These are phyloP conservation scores for Ormosia emarginata DNA, from an alignment of 306 rosid species.

Conservation along the genomic window DNA sequence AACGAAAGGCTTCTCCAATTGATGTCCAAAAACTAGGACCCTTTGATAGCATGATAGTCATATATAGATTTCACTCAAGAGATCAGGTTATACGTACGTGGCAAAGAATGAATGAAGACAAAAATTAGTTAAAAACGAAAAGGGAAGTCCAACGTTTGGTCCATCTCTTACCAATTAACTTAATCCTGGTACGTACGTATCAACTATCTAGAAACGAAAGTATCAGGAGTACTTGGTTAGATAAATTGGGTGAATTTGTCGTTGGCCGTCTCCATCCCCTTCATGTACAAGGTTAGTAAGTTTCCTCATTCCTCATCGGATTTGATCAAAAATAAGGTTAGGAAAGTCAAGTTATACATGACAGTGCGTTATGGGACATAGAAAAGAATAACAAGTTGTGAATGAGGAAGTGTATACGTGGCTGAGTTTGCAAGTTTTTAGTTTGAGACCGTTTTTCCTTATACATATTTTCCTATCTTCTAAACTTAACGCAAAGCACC, in stretches of 20 bases:
- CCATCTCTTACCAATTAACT: not conserved
- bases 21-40: not conserved
- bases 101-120: not conserved
- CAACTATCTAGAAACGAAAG: not conserved
- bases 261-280: not conserved
- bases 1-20: not conserved
- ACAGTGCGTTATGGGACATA: not conserved
- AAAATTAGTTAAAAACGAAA: not conserved
- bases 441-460: not conserved
- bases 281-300: not conserved
- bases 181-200: not conserved
- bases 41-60: not conserved
- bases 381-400: not conserved
- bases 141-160: not conserved
- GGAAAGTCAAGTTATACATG: not conserved
- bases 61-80: not conserved
- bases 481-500: not conserved
- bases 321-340: not conserved
- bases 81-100: not conserved
- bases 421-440: constrained; percentile 2
- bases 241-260: not conserved
- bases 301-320: not conserved
- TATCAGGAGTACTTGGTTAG: not conserved
- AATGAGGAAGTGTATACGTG: not conserved
- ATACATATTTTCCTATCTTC: not conserved